Base-by-base conservation (phyloP, 2,329 filamentous ascomycete species). In the Botrytis aclada region DNA sequence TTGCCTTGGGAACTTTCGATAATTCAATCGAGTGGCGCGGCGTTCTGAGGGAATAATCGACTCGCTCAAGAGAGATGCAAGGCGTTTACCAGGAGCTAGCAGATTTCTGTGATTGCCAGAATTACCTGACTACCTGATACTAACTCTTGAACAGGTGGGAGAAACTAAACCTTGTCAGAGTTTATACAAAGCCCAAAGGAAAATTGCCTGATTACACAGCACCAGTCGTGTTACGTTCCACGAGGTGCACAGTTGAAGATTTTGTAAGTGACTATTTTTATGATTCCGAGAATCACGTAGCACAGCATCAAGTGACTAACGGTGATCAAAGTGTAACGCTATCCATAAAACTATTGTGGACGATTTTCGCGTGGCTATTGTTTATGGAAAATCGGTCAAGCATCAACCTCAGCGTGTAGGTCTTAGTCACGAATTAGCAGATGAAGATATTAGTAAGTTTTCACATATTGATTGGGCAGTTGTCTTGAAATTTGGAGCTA, bases 151-250 rank as follows among this genome's bases (percentile, higher is more conserved):
- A 72, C 75, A 88, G 86, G 86, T 98, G 96, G 96, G 95, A 98
- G 73, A 97, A 97, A 83, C 88, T 99, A 79, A 93, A 92, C 80
- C 87, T 99, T 74, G 91, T 93, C 78, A 89, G 96, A 79, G 92
- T 99, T 63, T 99, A 99, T 85, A 99, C 96, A 73, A 99, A 99
- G 85, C 96, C 96, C 74, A 98, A 99, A 86, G 96, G 96, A 75
- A 94, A 91, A 82, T 87, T 94, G 83, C 96, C 96, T 25, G 96
- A 99, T 83, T 99, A 99, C 84, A 90, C 90, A 73, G 86, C 92
- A 70, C 96, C 96, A 69, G 96, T 99, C 54, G 96, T 99, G 79
- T 86, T 99, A 77, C 91, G 93, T 79, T 88, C 92, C 76, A 90
- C 87, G 70, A 91, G 90, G 77, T 97, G 92, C 82, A 98, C 95